Base-by-base conservation (phyloP, 2,329 filamentous ascomycete genomes). In the Tolypocladium inflatum region DNA sequence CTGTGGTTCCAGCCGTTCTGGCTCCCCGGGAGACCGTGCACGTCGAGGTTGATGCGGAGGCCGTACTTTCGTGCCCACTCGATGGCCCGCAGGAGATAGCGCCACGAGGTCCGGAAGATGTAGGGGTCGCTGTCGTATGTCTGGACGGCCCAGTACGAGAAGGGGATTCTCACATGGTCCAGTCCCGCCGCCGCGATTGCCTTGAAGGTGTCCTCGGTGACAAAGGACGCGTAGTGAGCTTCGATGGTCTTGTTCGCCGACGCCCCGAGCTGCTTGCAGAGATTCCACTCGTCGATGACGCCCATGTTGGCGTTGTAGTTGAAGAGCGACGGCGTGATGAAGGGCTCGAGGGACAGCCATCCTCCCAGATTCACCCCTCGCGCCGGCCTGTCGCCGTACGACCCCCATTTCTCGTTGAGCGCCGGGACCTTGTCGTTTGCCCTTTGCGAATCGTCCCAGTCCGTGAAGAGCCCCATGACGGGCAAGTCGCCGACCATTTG, bases 1-100 rank as follows among this genome's bases (percentile, higher is more conserved):
- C 90, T 95, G 72, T 99, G 94, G 66, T 97, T 97, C 93, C 93
- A 97, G 2, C 94, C 94, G 67, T 99, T 99, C 69, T 97, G 94
- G 60, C 89, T 93, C 0, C 94, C 94, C 0, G 93, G 93, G 0
- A 94, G 78, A n/a, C 82, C 91, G 74, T 99, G 94, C 5, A 97
- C 76, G 71, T 99, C 94, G 4, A 99, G 83, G 62, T 97, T 97
- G 45, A 99, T 85, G 2, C 94, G 88, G 5, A 99, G 78, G 0
- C 94, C 94, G 70, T 97, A 89, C 68, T 95, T 92, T 33, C 94
- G 88, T 51, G 89, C 90, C 82, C 90, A 99, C 71, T 99, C 94
- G 63, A 99, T 96, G 11, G 82, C 90, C 19, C 94, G 87, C 11
- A 99, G 82, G 2, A 99, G 85, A 68, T 99, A 99, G 15, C 94